Base-by-base conservation (phyloP, 2,329 filamentous ascomycete genomes). In the Neofusicoccum parvum region DNA sequence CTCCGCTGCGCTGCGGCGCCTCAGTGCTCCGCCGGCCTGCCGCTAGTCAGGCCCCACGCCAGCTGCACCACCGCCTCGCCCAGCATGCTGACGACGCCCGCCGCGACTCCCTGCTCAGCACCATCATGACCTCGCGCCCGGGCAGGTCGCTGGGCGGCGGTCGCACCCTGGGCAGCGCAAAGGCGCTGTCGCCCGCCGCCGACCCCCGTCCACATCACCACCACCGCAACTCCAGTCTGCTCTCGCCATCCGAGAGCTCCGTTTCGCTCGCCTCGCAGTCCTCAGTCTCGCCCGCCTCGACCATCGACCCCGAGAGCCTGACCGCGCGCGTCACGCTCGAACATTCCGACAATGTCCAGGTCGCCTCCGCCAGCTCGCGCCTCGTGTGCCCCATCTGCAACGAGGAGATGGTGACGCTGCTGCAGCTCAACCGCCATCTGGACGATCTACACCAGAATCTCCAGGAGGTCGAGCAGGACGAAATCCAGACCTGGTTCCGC, bases 401-500 rank as follows among this genome's bases (percentile, higher is more conserved):
- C 71, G 96, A 98, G 80, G 94, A 97, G 79, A 99, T 99, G 95
- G 85, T 98, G 74, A 98, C 95, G 14, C 81, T 99, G 56, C 82
- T 99, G 45, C 95, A 99, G 80, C 82, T 99, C 46, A 98, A 99
- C 73, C 70, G 74, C 73, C 90, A 92, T 78, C 85, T 97, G 74
- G 94, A 97, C 80, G 94, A 97, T 76, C 88, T 84, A 68, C 94
- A 97, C 80, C 91, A 94, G 76, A 94, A 97, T 74, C 86, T 97
- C 14, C 91, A 96, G 75, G 91, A 92, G 69, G 86, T 92, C 67
- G 90, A 93, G 74, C 94, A 97, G 75, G 92, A 97, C 78, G 92
- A 97, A 79, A 93, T 97, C 72, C 96, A 96, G 81, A 94, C 93
- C 46, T 97, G 94, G 94, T 96, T 97, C 80, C 92, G 96, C 81